phyloP scores from a whole-genome alignment of 2,329 filamentous ascomycete genomes.

The Cadophora malorum region DNA sequence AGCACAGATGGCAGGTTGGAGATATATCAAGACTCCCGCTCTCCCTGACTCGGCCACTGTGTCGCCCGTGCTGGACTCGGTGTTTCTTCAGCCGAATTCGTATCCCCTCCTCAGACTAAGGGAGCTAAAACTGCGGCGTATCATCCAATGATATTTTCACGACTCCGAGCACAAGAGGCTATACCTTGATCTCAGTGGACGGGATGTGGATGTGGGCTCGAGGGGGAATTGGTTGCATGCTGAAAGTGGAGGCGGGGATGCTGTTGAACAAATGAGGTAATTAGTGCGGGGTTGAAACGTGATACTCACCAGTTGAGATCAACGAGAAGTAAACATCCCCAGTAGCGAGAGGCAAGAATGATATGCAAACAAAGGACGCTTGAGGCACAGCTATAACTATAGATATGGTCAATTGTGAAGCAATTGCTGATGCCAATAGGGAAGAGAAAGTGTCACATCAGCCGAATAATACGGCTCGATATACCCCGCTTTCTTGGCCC shows the following conservation, averaged over 20 bases:
- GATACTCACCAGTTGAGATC: not conserved
- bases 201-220: not conserved
- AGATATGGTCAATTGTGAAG: too few relatives aligned
- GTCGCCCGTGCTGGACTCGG: not conserved
- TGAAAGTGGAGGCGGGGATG: not conserved
- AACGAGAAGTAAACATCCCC: too few relatives aligned
- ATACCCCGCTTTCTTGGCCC: too few relatives aligned
- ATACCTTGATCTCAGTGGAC: not conserved
- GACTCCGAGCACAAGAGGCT: not conserved
- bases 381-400: too few relatives aligned
- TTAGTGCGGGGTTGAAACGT: not conserved
- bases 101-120: not conserved
- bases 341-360: too few relatives aligned
- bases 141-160: not conserved
- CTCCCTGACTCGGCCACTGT: not conserved
- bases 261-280: not conserved
- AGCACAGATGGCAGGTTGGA: not conserved
- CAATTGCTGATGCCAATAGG: too few relatives aligned
- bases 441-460: too few relatives aligned
- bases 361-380: too few relatives aligned
- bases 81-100: not conserved
- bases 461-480: too few relatives aligned
- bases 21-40: not conserved
- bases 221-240: not conserved
- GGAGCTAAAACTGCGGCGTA: not conserved